phyloP scores from a whole-genome alignment of 768 basidiomycete genomes.

The Leucosporidium yakuticum region DNA sequence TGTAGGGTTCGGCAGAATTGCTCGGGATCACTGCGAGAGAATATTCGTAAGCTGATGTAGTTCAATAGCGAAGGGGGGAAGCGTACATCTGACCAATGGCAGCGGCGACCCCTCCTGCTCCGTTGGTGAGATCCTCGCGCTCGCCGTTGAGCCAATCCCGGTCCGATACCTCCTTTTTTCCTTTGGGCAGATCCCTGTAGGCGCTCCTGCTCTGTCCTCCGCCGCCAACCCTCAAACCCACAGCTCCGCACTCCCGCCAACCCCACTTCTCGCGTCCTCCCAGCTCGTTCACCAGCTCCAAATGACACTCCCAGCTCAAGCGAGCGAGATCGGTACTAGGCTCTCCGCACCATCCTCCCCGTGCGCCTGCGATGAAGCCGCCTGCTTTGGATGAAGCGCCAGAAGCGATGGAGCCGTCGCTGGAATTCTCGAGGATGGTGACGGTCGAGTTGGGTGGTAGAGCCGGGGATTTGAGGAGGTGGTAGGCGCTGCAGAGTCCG shows the following conservation, averaged over 20 bases:
- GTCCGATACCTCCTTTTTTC: slow-evolving; percentile 2
- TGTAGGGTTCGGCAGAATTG: slow-evolving; percentile 19
- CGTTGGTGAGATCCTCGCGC: slow-evolving; percentile 12
- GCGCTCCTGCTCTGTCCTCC: slow-evolving; percentile 16
- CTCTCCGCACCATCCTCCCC: slow-evolving; percentile 44
- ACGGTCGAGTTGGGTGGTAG: slow-evolving; percentile 41
- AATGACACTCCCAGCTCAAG: slow-evolving; percentile 47
- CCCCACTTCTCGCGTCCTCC: slow-evolving; percentile 48
- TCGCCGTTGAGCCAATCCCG: slow-evolving; percentile 21
- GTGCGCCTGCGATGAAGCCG: slow-evolving; percentile 46
- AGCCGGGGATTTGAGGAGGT: slow-evolving; percentile 41
- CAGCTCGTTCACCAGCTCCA: slow-evolving; percentile 45
- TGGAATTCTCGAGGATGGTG: slow-evolving; percentile 47
- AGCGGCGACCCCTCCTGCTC: slow-evolving; percentile 12
- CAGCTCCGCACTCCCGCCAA: slow-evolving; percentile 43
- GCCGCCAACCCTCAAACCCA: slow-evolving; percentile 39
- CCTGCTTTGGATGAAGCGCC: slow-evolving; percentile 45
- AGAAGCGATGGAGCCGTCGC: slow-evolving; percentile 40
- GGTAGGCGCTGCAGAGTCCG: slow-evolving; percentile 50
- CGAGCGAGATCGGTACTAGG: slow-evolving; percentile 42
- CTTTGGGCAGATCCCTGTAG: slow-evolving; percentile 34
- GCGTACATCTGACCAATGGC: slow-evolving; percentile 26
- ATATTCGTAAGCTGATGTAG: too few species aligned
- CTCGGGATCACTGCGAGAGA: slow-evolving; percentile 17
- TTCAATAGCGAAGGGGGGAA: too few species aligned